Percentiles rank a stretch among this genome's conserved stretches.
phyloP scores from a whole-genome alignment of 805 yeast species.

The Candida nitratophila region DNA sequence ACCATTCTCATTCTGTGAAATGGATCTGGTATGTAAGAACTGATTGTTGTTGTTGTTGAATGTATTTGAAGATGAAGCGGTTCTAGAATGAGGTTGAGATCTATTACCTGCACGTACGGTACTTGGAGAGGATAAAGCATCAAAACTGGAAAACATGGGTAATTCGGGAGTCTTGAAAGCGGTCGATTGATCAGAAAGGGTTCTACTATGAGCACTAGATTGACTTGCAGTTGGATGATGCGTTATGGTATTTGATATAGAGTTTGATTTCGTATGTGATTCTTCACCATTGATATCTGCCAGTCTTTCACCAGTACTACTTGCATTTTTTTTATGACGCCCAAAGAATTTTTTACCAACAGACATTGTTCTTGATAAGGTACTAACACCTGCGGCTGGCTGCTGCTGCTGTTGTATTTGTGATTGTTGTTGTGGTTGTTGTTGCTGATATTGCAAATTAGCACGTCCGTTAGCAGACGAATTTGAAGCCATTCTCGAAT shows the following conservation, averaged over 20 bases:
- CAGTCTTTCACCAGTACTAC: slow-evolving; percentile 9
- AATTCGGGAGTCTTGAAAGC: background rate
- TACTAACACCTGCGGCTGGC: slow-evolving; percentile 4
- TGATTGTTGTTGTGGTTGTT: background rate
- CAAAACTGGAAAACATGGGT: background rate
- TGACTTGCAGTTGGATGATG: background rate
- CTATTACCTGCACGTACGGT: slow-evolving; percentile 22
- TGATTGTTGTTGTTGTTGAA: too few species aligned
- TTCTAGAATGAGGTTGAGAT: slow-evolving; percentile 38
- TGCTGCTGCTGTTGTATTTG: background rate
- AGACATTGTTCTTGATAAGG: slow-evolving; percentile 15
- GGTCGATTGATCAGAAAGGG: slow-evolving; percentile 23
- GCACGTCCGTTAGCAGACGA: background rate
- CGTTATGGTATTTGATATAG: background rate
- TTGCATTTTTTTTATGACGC: slow-evolving; percentile 21
- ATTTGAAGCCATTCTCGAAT: background rate
- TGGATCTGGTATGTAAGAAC: slow-evolving; percentile 32
- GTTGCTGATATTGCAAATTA: background rate
- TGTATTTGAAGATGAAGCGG: slow-evolving; percentile 8
- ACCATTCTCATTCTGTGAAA: slow-evolving; percentile 35
- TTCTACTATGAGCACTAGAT: slow-evolving; percentile 5
- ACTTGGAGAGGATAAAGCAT: background rate
- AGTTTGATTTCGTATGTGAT: slow-evolving; percentile 7
- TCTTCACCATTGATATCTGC: background rate
- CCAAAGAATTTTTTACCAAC: slow-evolving; percentile 14